Evolutionary conservation across 2,329 filamentous ascomycete species (phyloP).

Genomic region (Clarireedia monteithiana): DNA sequence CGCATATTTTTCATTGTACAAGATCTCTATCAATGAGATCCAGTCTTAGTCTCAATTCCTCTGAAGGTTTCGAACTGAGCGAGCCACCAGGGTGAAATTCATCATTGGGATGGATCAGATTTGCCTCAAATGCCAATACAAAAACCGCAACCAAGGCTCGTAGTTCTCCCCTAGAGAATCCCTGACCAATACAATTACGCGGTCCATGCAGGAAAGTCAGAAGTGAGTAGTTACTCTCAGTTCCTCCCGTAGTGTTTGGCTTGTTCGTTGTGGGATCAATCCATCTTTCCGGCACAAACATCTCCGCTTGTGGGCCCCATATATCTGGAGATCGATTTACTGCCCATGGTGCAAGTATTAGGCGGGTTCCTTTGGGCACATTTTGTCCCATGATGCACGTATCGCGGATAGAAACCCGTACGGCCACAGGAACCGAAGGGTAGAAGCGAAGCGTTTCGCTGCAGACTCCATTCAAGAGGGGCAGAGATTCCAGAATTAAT

Average conservation of each 20-base stretch:
- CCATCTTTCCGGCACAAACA: background rate
- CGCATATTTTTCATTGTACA: too few relatives aligned
- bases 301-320: background rate
- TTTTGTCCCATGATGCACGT: background rate
- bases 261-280: background rate
- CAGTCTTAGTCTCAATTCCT: background rate
- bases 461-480: background rate
- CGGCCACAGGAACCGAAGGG: background rate
- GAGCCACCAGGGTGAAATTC: background rate
- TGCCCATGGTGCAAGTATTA: background rate
- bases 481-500: background rate
- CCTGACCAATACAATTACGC: background rate
- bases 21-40: too few relatives aligned
- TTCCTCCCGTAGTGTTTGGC: background rate
- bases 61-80: background rate
- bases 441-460: background rate
- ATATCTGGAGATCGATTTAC: background rate
- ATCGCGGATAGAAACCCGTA: background rate
- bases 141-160: background rate
- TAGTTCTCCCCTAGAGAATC: background rate
- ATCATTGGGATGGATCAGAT: background rate
- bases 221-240: background rate
- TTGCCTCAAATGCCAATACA: background rate
- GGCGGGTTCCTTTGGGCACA: background rate
- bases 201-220: background rate